Evolutionary conservation across 345 rosid species (phyloP).

Genomic region (Acer campestre): DNA sequence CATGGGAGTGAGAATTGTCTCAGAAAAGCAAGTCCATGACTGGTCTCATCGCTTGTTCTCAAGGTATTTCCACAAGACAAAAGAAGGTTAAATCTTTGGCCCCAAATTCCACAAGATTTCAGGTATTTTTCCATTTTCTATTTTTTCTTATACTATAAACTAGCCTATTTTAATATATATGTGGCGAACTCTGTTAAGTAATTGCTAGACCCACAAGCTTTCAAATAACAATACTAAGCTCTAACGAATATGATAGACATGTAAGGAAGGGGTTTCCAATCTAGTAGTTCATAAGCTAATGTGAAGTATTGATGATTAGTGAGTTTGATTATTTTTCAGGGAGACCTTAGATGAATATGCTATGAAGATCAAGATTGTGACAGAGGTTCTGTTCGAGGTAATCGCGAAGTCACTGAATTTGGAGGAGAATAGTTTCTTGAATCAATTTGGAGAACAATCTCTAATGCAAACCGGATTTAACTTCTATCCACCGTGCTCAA

Average conservation of each 20-base stretch:
- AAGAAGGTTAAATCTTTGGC: constrained; percentile 48
- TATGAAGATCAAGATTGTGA: constrained; percentile 28
- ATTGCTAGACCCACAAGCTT: too few species aligned
- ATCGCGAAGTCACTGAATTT: constrained; percentile 43
- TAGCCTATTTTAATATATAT: too few species aligned
- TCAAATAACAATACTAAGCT: too few species aligned
- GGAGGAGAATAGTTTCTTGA: constrained; percentile 43
- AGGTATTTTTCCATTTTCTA: too few species aligned
- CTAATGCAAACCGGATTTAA: constrained; percentile 48
- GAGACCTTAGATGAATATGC: constrained; percentile 37
- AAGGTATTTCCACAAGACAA: constrained; percentile 43
- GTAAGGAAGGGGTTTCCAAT: background rate
- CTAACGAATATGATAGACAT: background rate
- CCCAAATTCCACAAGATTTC: constrained; percentile 37
- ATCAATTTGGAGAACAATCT: constrained; percentile 40
- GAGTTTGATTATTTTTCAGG: constrained; percentile 24
- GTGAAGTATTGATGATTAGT: background rate
- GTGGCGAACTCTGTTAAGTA: too few species aligned
- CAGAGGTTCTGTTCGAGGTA: constrained; percentile 41
- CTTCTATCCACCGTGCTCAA: constrained; percentile 54
- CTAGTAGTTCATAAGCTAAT: too few species aligned
- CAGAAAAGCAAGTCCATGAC: constrained; percentile 45
- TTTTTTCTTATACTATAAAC: too few species aligned
- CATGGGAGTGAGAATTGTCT: constrained; percentile 50
- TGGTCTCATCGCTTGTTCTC: constrained; percentile 51